Percentiles rank a stretch among this genome's conserved stretches.
Evolutionary conservation across 2,329 filamentous ascomycete species (phyloP).

Genomic region (Coniella vitis): DNA sequence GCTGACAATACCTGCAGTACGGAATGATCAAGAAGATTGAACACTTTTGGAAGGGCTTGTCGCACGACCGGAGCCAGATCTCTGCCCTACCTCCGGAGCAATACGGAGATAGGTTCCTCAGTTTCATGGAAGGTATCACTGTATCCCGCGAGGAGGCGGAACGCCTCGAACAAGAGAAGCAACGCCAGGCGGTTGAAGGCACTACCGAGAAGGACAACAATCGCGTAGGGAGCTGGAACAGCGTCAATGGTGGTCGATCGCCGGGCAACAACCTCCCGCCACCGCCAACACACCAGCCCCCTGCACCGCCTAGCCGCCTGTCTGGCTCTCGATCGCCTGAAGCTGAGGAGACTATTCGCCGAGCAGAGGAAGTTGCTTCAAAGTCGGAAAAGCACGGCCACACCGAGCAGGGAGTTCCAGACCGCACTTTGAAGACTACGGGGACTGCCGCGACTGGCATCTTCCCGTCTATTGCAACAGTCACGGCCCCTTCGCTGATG

Average conservation of each 20-base stretch:
- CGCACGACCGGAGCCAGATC: constrained; percentile 76
- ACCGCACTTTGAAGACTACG: constrained; percentile 47
- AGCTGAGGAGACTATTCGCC: constrained; percentile 33
- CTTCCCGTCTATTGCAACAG: constrained; percentile 15
- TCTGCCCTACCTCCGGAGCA: constrained; percentile 84
- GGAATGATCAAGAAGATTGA: constrained; percentile 91
- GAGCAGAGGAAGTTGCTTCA: constrained; percentile 32
- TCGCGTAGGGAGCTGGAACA: constrained; percentile 32
- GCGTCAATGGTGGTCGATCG: constrained; percentile 25
- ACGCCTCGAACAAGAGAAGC: constrained; percentile 53
- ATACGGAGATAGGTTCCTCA: constrained; percentile 90
- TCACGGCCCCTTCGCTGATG: constrained; percentile 13
- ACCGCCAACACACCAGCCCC: constrained; percentile 40
- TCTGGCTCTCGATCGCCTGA: constrained; percentile 29
- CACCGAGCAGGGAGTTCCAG: constrained; percentile 48
- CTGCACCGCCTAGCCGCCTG: constrained; percentile 30
- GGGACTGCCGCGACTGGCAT: constrained; percentile 18
- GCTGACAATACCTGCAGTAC: constrained; percentile 52
- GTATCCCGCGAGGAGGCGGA: constrained; percentile 82
- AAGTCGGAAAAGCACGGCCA: constrained; percentile 27
- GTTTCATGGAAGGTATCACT: constrained; percentile 85
- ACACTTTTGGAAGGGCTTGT: constrained; percentile 93
- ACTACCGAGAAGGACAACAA: constrained; percentile 26
- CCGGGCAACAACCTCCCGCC: constrained; percentile 31
- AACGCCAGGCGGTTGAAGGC: constrained; percentile 42